Base-by-base conservation (phyloP, 805 yeast genomes). In the Saccharomycopsis vini region DNA sequence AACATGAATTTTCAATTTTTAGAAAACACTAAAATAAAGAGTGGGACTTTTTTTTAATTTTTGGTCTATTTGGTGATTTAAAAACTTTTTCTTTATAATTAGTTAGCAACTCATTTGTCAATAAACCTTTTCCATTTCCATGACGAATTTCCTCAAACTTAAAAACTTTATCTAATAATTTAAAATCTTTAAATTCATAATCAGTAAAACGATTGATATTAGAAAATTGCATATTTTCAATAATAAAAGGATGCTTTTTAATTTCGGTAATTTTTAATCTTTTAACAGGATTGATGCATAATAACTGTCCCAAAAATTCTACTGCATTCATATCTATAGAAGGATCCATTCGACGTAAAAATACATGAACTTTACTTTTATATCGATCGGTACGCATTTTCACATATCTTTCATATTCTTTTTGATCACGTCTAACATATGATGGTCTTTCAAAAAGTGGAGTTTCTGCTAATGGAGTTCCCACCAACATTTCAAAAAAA, bases 401-500 rank as follows among this genome's bases (percentile, higher is more conserved):
- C 6, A 24, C 12, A 12, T 9, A 31, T n/a, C 7, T 31, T n/a
- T 31, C 9, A 16, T n/a, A 31, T 31, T n/a, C 15, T 7, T n/a
- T n/a, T n/a, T n/a, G n/a, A n/a, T 31, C 19, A n/a, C 9, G 35
- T 9, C 15, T 7, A n/a, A 16, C 13, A 31, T 6, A 31, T 6
- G 13, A 7, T 7, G 39, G 12, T 9, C 12, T 18, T 20, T 12
- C 12, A 13, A 37, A 37, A 7, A 23, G 22, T 2, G 13, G 34
- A 15, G 15, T 24, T 3, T 37, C 12, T 7, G 9, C 6, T 6
- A 35, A n/a, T 18, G 39, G 23, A 22, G 13, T 10, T 13, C 23
- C 24, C 23, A 18, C 15, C 15, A 23, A 5, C 15, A 37, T 7
- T 31, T 40, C 97, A 54, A 87, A 89, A 43, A 89, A 67, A 38